Evolutionary conservation across 345 rosid genomes (phyloP).

Genomic region (Lumnitzera littorea): DNA sequence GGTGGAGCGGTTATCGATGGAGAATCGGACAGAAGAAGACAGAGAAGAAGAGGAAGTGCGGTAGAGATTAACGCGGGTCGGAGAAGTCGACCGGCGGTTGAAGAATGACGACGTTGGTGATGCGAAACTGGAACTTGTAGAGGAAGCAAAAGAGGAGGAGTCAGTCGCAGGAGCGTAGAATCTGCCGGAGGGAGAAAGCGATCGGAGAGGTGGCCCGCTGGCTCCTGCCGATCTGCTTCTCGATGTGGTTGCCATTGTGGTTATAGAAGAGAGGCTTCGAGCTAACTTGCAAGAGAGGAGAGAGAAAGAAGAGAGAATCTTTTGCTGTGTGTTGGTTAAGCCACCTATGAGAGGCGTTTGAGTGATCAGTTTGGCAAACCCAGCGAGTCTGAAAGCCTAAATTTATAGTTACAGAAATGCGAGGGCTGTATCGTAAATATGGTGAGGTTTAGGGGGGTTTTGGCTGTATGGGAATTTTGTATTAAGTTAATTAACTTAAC

Average conservation of each 20-base stretch:
- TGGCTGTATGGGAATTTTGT: too few relatives aligned
- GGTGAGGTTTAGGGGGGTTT: not conserved
- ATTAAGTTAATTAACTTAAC: conserved; percentile 7
- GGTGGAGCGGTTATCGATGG: conserved; percentile 41
- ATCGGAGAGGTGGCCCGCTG: conserved; percentile 21
- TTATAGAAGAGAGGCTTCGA: not conserved
- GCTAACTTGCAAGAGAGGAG: too few relatives aligned
- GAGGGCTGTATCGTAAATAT: conserved; percentile 22
- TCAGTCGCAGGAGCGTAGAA: conserved; percentile 21
- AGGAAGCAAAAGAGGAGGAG: conserved; percentile 26
- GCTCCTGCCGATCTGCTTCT: conserved; percentile 40
- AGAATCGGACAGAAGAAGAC: conserved; percentile 43
- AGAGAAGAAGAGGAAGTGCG: conserved; percentile 17
- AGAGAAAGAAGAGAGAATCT: not conserved
- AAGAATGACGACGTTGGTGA: conserved; percentile 18
- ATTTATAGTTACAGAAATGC: conserved; percentile 28
- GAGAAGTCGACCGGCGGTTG: conserved; percentile 49
- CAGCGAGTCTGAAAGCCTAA: conserved; percentile 36
- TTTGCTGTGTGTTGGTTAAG: not conserved
- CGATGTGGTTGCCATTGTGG: conserved; percentile 16
- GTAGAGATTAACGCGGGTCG: conserved; percentile 56
- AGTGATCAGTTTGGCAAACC: conserved; percentile 67
- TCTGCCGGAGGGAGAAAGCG: conserved; percentile 39
- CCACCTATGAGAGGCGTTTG: conserved; percentile 18
- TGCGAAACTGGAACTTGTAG: conserved; percentile 16